A percentile compares a stretch with the other conserved stretches of the same genome.
These are phyloP conservation scores for Flaveria robusta DNA, from an alignment of 129 eudicot genomes.

Conservation along the genomic window DNA sequence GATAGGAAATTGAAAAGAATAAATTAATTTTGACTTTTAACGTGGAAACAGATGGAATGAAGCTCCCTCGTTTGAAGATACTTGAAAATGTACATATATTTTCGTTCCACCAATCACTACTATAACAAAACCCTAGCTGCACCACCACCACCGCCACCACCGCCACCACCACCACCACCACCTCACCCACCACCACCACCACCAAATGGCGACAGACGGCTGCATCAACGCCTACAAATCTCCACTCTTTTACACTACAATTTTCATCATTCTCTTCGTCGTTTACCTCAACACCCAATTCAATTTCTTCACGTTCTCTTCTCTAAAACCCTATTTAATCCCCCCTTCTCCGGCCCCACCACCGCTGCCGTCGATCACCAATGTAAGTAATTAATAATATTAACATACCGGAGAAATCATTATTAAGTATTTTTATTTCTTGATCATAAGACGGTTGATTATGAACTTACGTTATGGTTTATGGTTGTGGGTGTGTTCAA, in stretches of 20 bases:
- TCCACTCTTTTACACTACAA: constrained; percentile 32
- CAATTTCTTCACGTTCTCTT: constrained; percentile 36
- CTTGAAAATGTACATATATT: not conserved
- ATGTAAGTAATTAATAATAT: constrained; percentile 29
- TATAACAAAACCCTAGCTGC: constrained; percentile 41
- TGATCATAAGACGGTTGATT: not conserved
- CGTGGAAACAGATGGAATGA: not conserved
- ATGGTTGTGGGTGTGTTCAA: not conserved
- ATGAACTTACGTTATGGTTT: not conserved
- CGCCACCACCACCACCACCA: not conserved
- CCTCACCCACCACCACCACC: constrained; percentile 12
- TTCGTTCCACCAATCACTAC: constrained; percentile 26
- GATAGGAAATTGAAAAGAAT: not conserved
- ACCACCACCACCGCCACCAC: constrained; percentile 14
- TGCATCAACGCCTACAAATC: constrained; percentile 25
- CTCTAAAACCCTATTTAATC: constrained; percentile 22
- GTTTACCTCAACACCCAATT: constrained; percentile 47
- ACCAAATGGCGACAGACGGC: constrained; percentile 33
- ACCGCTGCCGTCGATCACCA: constrained; percentile 19
- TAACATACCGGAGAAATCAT: not conserved
- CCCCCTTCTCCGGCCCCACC: constrained; percentile 24
- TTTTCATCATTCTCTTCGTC: constrained; percentile 44
- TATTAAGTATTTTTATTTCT: not conserved
- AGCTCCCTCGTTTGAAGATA: constrained; percentile 18
- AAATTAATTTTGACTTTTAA: constrained; percentile 6